Conservation (phyloP, 2,329 filamentous ascomycete genomes). For the Colletotrichum sp. region DNA sequence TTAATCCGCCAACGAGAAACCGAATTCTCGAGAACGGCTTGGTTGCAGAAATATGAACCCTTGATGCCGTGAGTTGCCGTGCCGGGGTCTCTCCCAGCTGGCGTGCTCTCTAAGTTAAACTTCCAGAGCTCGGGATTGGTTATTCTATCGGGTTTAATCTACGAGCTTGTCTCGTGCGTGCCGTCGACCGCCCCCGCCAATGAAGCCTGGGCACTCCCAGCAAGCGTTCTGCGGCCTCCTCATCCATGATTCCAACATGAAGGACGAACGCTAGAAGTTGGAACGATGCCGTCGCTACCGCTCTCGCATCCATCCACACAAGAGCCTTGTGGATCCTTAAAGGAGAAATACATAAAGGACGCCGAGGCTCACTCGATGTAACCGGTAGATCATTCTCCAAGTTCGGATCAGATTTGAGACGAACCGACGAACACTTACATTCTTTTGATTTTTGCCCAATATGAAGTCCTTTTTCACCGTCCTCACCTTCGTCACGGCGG, state of each 20-base stretch:
- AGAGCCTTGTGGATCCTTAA: neutral
- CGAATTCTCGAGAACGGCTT: neutral
- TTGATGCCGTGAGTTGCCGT: neutral
- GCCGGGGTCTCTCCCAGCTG: neutral
- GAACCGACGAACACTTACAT: neutral
- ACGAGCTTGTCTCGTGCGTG: neutral
- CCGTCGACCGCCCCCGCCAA: conserved; percentile 1
- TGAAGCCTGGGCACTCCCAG: neutral
- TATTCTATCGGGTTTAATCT: neutral
- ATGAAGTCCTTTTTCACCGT: conserved; percentile 14
- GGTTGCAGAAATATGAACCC: neutral
- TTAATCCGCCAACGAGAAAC: conserved; percentile 13
- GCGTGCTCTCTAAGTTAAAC: neutral
- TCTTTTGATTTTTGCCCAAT: neutral
- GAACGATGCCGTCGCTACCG: neutral
- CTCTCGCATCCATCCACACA: neutral
- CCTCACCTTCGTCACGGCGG: conserved; percentile 4
- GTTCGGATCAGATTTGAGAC: neutral
- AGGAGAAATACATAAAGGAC: neutral
- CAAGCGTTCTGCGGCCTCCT: neutral
- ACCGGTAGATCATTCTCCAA: neutral
- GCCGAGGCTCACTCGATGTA: neutral
- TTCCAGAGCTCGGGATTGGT: neutral
- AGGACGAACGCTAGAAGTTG: neutral
- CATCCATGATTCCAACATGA: neutral